Base-by-base conservation (phyloP, 768 basidiomycete genomes). In the Collybia sp. region DNA sequence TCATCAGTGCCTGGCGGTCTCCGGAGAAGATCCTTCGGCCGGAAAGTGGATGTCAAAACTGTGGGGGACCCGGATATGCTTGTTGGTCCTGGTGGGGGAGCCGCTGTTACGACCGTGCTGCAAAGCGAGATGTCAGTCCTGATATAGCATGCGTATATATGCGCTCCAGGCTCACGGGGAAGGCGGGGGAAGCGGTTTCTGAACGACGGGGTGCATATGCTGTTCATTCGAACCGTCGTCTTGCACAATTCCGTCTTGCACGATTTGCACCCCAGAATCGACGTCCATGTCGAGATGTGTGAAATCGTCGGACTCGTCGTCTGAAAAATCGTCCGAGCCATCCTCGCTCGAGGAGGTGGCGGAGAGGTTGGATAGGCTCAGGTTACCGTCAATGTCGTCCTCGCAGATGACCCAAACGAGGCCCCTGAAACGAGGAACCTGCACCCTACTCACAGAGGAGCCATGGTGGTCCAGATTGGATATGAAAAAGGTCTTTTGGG, bases 391-490 rank as follows among this genome's bases (percentile, higher is more conserved):
- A 3, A 78, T 53, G 59, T 88, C 86, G 40, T 87, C 88, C 55
- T 88, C 86, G 52, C 79, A 81, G 36, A 87, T 74, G 55, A 89
- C 89, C 82, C 87, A 90, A n/a, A 88, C 68, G 46, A 92, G 78
- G 0, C 89, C 89, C n/a, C 89, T 63, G 60, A 82, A 83, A 19
- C 59, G 51, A 4, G 79, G 77, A 3, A 70, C 15, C 9, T 47
- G 51, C 18, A 45, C 43, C 12, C 25, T 16, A 5, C 35, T 20
- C 10, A n/a, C n/a, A 12, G 38, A 30, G 30, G 12, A 10, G 18
- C 33, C 2, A 30, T 30, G 18, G 40, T 34, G 19, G 33, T 36
- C 12, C 11, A 19, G 32, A 6, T 44, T 44, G 33, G 32, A 18
- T 6, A 0, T 54, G 59, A 94, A 94, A 73, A 93, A 93, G 16